Conservation (phyloP, 257 asterid species). For the Mentha longifolia region DNA sequence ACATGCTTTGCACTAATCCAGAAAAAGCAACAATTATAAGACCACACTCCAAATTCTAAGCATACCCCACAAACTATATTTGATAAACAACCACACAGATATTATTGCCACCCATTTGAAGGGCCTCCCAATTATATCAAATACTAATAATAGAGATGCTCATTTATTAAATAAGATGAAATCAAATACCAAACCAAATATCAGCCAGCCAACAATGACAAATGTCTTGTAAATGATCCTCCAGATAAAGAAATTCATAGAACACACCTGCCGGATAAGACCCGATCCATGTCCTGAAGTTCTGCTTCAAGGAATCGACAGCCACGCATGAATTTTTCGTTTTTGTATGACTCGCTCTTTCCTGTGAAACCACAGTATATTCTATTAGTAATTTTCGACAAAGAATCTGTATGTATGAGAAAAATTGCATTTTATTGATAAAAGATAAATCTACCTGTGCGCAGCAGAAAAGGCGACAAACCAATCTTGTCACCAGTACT, state of each 20-base stretch:
- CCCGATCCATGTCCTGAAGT: constrained; percentile 87
- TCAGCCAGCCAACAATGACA: not conserved
- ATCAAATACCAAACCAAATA: not conserved
- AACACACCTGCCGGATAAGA: constrained; percentile 75
- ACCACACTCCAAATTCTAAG: constrained; percentile 25
- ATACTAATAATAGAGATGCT: constrained; percentile 1
- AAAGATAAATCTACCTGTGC: constrained; percentile 58
- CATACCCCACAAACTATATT: constrained; percentile 43
- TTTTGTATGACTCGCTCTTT: constrained; percentile 69
- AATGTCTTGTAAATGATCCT: not conserved
- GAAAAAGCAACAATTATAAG: constrained; percentile 21
- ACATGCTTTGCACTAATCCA: not conserved
- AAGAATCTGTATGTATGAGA: not conserved
- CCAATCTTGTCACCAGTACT: constrained; percentile 90
- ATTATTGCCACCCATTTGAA: constrained; percentile 6
- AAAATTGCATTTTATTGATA: not conserved
- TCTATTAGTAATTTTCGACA: not conserved
- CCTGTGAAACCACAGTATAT: constrained; percentile 52
- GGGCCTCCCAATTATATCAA: constrained; percentile 15
- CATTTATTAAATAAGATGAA: not conserved
- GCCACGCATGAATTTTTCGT: constrained; percentile 92
- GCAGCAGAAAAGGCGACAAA: constrained; percentile 78
- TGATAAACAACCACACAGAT: constrained; percentile 2
- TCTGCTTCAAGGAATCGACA: constrained; percentile 98
- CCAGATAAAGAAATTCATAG: not conserved